Conservation (phyloP, 495 filamentous ascomycete genomes). For the Jackrogersella multiformis region DNA sequence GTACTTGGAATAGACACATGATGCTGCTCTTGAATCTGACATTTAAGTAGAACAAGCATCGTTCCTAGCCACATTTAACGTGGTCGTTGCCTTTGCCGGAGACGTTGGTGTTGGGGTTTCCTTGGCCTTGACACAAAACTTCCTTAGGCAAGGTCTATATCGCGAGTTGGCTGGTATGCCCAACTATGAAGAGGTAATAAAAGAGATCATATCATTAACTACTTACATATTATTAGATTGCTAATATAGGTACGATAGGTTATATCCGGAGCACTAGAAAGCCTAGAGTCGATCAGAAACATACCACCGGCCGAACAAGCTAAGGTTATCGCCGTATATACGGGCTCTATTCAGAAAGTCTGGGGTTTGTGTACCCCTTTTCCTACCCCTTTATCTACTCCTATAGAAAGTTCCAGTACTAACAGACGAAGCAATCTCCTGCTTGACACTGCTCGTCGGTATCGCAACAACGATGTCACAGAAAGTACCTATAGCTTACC, state of each 20-base stretch:
- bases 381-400: too few relatives aligned
- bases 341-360: background rate
- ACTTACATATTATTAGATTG: too few relatives aligned
- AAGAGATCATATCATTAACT: background rate
- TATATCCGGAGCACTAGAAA: conserved; percentile 1
- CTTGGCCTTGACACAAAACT: background rate
- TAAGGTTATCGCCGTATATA: background rate
- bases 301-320: background rate
- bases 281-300: background rate
- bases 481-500: background rate
- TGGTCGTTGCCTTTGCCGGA: conserved; percentile 3
- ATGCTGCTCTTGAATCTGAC: background rate
- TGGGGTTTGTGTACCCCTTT: background rate
- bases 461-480: background rate
- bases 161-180: background rate
- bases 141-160: background rate
- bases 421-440: conserved; percentile 2
- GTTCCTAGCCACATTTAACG: background rate
- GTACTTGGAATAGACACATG: background rate
- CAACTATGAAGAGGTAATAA: background rate
- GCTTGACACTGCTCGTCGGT: background rate
- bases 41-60: background rate
- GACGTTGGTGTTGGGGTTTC: conserved; percentile 5
- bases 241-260: background rate
- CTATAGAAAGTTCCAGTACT: background rate